Evolutionary conservation across 495 filamentous ascomycete species (phyloP).

Genomic region (Trichocladium antarcticum): DNA sequence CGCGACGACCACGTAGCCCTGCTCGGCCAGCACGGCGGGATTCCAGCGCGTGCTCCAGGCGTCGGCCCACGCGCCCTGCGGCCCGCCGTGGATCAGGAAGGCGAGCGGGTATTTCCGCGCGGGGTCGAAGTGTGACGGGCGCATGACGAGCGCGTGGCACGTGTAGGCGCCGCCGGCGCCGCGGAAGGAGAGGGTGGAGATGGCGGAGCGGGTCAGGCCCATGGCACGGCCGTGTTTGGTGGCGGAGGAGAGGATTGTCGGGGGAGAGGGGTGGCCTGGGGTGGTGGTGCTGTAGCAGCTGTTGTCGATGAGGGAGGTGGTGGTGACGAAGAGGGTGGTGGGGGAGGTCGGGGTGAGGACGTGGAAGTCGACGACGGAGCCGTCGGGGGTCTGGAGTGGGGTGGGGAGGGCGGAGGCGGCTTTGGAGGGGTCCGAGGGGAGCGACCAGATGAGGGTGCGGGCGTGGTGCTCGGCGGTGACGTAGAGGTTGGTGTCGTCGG

Average conservation of each 20-base stretch:
- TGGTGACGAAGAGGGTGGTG: constrained; percentile 50
- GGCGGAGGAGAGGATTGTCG: constrained; percentile 49
- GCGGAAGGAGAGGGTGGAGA: constrained; percentile 62
- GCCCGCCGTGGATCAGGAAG: constrained; percentile 80
- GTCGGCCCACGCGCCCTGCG: constrained; percentile 76
- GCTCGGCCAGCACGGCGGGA: constrained; percentile 79
- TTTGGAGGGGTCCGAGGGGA: constrained; percentile 42
- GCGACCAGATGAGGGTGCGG: constrained; percentile 51
- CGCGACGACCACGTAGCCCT: constrained; percentile 78
- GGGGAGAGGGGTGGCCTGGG: constrained; percentile 40
- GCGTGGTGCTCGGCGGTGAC: constrained; percentile 58
- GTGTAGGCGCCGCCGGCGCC: constrained; percentile 39
- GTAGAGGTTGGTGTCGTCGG: constrained; percentile 52
- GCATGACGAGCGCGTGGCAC: constrained; percentile 71
- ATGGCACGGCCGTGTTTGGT: constrained; percentile 58
- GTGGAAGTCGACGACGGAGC: constrained; percentile 49
- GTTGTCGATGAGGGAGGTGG: constrained; percentile 57
- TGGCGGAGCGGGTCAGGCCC: constrained; percentile 49
- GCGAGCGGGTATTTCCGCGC: constrained; percentile 68
- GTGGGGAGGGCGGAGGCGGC: constrained; percentile 47
- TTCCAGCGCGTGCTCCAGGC: constrained; percentile 87
- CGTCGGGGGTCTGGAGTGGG: constrained; percentile 45
- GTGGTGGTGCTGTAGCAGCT: constrained; percentile 54
- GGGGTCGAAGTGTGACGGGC: constrained; percentile 65
- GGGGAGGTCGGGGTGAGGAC: constrained; percentile 41